Evolutionary conservation across 306 rosid species (phyloP).

Genomic region (Cucumis melo): DNA sequence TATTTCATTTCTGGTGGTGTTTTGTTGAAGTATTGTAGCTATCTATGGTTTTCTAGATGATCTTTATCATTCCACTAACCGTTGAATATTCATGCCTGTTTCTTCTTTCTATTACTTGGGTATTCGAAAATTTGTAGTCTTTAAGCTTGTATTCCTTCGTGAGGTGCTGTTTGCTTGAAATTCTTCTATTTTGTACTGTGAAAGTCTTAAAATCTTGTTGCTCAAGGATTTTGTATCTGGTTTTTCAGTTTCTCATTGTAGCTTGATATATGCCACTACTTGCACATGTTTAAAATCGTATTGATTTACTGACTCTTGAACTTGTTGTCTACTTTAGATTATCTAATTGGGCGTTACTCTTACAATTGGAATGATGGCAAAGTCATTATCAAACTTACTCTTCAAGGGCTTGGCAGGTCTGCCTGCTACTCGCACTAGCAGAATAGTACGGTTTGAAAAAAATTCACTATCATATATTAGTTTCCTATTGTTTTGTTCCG

Average conservation of each 20-base stretch:
- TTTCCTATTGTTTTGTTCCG: background rate
- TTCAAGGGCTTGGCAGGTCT: conserved; percentile 19
- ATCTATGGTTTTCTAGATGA: background rate
- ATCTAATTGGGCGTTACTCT: background rate
- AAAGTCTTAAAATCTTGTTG: background rate
- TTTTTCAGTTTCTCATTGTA: background rate
- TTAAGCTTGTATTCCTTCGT: background rate
- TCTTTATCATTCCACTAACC: background rate
- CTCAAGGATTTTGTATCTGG: background rate
- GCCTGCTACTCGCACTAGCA: conserved; percentile 16
- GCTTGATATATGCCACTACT: background rate
- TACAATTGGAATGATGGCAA: conserved; percentile 18
- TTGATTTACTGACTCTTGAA: background rate
- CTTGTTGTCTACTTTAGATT: background rate
- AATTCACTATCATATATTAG: background rate
- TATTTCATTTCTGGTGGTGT: background rate
- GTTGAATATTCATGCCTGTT: background rate
- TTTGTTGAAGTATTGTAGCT: background rate
- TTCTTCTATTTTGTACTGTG: background rate
- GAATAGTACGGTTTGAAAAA: conserved; percentile 16
- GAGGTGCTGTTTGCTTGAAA: background rate
- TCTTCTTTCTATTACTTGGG: background rate
- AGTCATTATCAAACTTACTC: conserved; percentile 23
- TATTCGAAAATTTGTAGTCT: background rate
- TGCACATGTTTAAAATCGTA: background rate